Evolutionary conservation across 2,329 filamentous ascomycete genomes (phyloP), one percentile per base, ranked within the genome.

Genomic region (Alternaria sp.): DNA sequence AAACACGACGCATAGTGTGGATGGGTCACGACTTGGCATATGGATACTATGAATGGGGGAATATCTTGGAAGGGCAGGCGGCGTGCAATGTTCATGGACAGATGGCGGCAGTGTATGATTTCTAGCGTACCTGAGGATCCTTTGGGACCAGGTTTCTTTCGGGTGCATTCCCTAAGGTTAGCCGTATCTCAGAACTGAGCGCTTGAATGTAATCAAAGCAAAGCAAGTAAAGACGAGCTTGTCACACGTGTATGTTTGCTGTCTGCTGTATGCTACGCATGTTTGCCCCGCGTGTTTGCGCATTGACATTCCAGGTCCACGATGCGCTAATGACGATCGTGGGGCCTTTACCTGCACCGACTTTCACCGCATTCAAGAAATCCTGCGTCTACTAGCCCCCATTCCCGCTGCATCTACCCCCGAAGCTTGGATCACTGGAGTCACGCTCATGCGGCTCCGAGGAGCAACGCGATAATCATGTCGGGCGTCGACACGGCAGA

Each of bases 401-500:
- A 23, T 60, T 26, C 61, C 54, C 62, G 57, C 62, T 59, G 40
- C 58, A 61, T 53, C 50, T 52, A 47, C 40, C 21, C 28, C 58
- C 57, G 46, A 62, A 45, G 58, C 57, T 53, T 51, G 45, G 40
- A 61, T 47, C 44, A 45, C 60, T 58, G 46, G 61, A 63, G 59
- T 62, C 62, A 59, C 54, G 52, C 49, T 61, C 75, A 80, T 80
- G 78, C 73, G 72, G 77, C 75, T 77, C 72, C 74, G 67, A 68
- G 67, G 73, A 74, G 75, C 73, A 70, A 66, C 71, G 67, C 70
- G 70, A 74, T 67, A 73, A 76, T 68, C 60, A 80, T 80, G 78
- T 79, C 79, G 71, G 78, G 76, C 72, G 72, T 72, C 72, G 77
- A 79, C 70, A 70, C 69, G 61, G 72, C 72, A 53, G 65, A 76